phyloP scores from a whole-genome alignment of 1,284 basidiomycete genomes.

The Grifola frondosa region DNA sequence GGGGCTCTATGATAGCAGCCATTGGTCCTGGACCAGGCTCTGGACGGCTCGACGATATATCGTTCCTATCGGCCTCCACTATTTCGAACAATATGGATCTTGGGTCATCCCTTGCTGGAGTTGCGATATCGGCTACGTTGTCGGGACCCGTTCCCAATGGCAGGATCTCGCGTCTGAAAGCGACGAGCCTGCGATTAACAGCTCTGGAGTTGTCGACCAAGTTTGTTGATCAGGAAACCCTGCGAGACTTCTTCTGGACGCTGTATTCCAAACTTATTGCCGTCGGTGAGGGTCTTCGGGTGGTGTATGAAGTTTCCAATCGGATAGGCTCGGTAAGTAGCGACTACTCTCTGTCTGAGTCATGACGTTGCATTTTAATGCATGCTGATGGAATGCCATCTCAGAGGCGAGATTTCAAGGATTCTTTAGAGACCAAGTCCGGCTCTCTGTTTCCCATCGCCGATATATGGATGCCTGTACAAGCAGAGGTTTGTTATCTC shows the following conservation, averaged over 20 bases:
- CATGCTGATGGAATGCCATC: neutral
- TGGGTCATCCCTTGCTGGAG: slow-evolving; percentile 22
- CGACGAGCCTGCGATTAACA: slow-evolving; percentile 65
- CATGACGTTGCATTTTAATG: too few species aligned
- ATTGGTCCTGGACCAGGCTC: slow-evolving; percentile 8
- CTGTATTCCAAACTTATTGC: slow-evolving; percentile 96
- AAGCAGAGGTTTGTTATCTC: slow-evolving; percentile 69
- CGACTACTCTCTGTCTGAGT: neutral
- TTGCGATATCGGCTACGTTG: slow-evolving; percentile 20
- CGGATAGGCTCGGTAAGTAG: slow-evolving; percentile 80
- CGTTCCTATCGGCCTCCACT: slow-evolving; percentile 42
- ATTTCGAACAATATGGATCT: slow-evolving; percentile 17
- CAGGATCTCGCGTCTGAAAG: slow-evolving; percentile 33
- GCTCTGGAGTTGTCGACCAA: slow-evolving; percentile 77
- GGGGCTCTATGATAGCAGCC: slow-evolving; percentile 44
- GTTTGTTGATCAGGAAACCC: slow-evolving; percentile 78
- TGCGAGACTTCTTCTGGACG: slow-evolving; percentile 97
- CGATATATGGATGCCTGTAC: slow-evolving; percentile 92
- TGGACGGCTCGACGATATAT: slow-evolving; percentile 34
- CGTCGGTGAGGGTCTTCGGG: slow-evolving; percentile 89
- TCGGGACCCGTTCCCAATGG: slow-evolving; percentile 8
- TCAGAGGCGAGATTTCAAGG: slow-evolving; percentile 85
- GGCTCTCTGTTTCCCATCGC: slow-evolving; percentile 76
- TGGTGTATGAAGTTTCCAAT: slow-evolving; percentile 89
- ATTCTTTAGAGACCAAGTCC: slow-evolving; percentile 73